Evolutionary conservation across 2,329 filamentous ascomycete genomes (phyloP).

Genomic region (Fusarium sp.): DNA sequence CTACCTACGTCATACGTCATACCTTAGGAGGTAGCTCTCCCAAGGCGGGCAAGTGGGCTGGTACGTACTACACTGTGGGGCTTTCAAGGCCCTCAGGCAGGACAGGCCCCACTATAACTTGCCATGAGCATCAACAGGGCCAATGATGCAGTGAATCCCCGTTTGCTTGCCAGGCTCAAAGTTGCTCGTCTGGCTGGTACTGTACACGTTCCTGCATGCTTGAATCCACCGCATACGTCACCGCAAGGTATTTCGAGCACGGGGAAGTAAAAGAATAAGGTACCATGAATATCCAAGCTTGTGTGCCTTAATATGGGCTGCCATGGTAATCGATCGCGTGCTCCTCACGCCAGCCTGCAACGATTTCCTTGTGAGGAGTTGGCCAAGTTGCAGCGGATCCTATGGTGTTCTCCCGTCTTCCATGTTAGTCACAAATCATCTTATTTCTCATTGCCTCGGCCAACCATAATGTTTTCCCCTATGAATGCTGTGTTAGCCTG

Average conservation of each 20-base stretch:
- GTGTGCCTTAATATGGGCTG: not conserved
- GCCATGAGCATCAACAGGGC: not conserved
- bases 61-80: slow-evolving; percentile 29
- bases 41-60: slow-evolving; percentile 14
- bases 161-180: slow-evolving; percentile 26
- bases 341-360: slow-evolving; percentile 4
- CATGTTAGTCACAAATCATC: slow-evolving; percentile 16
- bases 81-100: not conserved
- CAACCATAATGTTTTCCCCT: not conserved
- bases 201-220: slow-evolving; percentile 39
- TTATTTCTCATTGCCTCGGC: slow-evolving; percentile 24
- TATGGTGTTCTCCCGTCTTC: slow-evolving; percentile 24
- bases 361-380: slow-evolving; percentile 9
- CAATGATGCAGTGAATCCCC: slow-evolving; percentile 11
- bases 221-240: slow-evolving; percentile 41
- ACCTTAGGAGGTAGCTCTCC: not conserved
- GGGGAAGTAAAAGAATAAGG: not conserved
- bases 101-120: slow-evolving; percentile 1
- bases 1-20: slow-evolving; percentile 39
- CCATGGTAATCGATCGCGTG: slow-evolving; percentile 30
- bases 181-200: slow-evolving; percentile 15
- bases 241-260: slow-evolving; percentile 15
- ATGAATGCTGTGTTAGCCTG: not conserved
- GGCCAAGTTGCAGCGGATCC: slow-evolving; percentile 9
- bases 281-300: not conserved